A percentile compares a stretch with the other conserved stretches of the same genome.
These are phyloP conservation scores for Suhomyces sp. DNA, from an alignment of 805 yeast species.

Conservation along the genomic window DNA sequence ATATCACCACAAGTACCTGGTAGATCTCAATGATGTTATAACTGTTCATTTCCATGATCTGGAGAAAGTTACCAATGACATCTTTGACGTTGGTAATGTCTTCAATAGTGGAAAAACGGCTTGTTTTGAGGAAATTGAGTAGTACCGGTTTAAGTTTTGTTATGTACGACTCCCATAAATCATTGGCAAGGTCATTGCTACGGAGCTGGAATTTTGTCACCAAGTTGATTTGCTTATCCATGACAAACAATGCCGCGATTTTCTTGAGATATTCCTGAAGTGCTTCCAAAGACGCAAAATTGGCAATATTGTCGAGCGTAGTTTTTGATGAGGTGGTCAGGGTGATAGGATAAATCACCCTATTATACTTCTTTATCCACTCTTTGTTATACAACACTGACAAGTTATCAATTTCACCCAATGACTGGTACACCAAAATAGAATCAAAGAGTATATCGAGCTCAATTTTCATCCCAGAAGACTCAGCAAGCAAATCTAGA, in stretches of 20 bases:
- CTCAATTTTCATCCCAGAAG: slow-evolving; percentile 41
- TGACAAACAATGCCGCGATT: slow-evolving; percentile 71
- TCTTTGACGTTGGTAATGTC: slow-evolving; percentile 56
- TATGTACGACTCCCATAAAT: slow-evolving; percentile 70
- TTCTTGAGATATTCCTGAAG: slow-evolving; percentile 57
- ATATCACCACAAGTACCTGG: slow-evolving; percentile 55
- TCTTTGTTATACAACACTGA: slow-evolving; percentile 66
- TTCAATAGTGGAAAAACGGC: slow-evolving; percentile 28
- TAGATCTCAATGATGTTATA: slow-evolving; percentile 60
- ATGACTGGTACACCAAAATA: slow-evolving; percentile 72
- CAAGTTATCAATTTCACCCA: slow-evolving; percentile 62
- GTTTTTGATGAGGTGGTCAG: slow-evolving; percentile 14
- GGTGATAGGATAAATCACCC: slow-evolving; percentile 64
- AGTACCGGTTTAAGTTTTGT: slow-evolving; percentile 60
- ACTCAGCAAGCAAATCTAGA: slow-evolving; percentile 48
- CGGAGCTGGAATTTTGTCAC: slow-evolving; percentile 65
- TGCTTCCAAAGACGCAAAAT: slow-evolving; percentile 28
- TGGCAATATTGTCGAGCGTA: slow-evolving; percentile 23
- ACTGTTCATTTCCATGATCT: slow-evolving; percentile 71
- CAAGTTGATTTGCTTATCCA: slow-evolving; percentile 66
- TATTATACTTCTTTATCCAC: slow-evolving; percentile 64
- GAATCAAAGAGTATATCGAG: slow-evolving; percentile 80
- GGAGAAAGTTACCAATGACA: slow-evolving; percentile 65
- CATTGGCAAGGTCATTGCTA: slow-evolving; percentile 57
- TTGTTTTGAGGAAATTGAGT: slow-evolving; percentile 42